These are phyloP conservation scores for Plectosphaerella cucumerina DNA, from an alignment of 2,329 filamentous ascomycete species.

Conservation along the genomic window DNA sequence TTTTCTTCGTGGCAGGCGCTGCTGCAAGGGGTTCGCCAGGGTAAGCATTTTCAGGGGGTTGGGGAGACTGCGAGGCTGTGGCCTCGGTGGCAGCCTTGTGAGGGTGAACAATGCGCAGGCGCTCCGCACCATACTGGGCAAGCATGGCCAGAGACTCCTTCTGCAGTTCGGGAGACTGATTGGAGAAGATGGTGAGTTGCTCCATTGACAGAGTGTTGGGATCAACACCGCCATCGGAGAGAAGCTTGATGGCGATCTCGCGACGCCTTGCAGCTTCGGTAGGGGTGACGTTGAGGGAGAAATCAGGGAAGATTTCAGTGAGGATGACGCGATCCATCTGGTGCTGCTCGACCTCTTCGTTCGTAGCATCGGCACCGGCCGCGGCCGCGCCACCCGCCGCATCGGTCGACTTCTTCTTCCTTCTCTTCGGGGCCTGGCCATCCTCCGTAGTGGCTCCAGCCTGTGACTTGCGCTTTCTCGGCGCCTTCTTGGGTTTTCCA, in stretches of 20 bases:
- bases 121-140: conserved; percentile 52
- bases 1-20: conserved; percentile 10
- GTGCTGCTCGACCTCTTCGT: background rate
- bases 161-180: conserved; percentile 54
- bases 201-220: conserved; percentile 47
- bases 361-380: background rate
- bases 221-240: conserved; percentile 43
- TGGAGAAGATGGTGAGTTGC: conserved; percentile 56
- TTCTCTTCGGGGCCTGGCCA: background rate
- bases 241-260: conserved; percentile 42
- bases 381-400: background rate
- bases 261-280: conserved; percentile 46
- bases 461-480: conserved; percentile 18
- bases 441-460: conserved; percentile 5
- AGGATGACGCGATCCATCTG: too few relatives aligned
- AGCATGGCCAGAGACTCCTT: conserved; percentile 52
- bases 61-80: conserved; percentile 16
- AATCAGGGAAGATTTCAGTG: too few relatives aligned
- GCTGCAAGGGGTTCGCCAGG: conserved; percentile 4
- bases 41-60: conserved; percentile 9
- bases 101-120: conserved; percentile 53
- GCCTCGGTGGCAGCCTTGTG: conserved; percentile 23
- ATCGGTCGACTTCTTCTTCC: conserved; percentile 6
- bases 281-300: conserved; percentile 23
- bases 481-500: conserved; percentile 19